Conservation (phyloP, 1,139 yeast species). For the Scheffersomyces illinoinensis region DNA sequence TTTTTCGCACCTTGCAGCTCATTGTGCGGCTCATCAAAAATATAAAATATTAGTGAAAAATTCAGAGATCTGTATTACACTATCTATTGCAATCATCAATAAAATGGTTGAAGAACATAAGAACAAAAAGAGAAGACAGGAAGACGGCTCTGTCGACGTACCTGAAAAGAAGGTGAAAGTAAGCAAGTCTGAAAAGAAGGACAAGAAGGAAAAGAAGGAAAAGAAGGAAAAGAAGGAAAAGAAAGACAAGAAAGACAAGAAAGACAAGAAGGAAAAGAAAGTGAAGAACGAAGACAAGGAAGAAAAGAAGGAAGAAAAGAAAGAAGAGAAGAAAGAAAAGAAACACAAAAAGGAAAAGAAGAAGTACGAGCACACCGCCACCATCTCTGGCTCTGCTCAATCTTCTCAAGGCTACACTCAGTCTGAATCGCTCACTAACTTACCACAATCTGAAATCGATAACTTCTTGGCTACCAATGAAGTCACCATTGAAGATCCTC, state of each 20-base stretch:
- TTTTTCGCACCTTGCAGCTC: conserved; percentile 1
- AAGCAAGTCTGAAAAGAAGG: conserved; percentile 47
- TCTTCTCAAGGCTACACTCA: conserved; percentile 27
- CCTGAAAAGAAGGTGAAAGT: conserved; percentile 26
- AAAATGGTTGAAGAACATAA: conserved; percentile 33
- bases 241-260: conserved; percentile 17
- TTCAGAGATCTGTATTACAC: background rate
- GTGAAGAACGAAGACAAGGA: background rate
- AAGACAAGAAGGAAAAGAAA: background rate
- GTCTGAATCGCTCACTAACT: conserved; percentile 24
- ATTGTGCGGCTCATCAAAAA: conserved; percentile 11
- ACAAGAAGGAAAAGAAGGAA: conserved; percentile 41
- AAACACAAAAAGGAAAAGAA: conserved; percentile 11
- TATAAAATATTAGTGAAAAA: conserved; percentile 1
- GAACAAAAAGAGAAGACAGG: conserved; percentile 48
- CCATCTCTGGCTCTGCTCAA: conserved; percentile 12
- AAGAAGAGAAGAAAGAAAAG: conserved; percentile 1
- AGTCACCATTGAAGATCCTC: conserved; percentile 77
- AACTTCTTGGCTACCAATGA: conserved; percentile 69
- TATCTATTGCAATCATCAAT: conserved; percentile 2
- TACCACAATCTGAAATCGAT: conserved; percentile 58
- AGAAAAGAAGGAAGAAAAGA: conserved; percentile 13
- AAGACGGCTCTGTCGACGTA: conserved; percentile 27
- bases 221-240: conserved; percentile 39
- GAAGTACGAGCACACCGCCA: conserved; percentile 7